Conservation (phyloP, 495 filamentous ascomycete genomes). For the Mytilinidion resinicola region DNA sequence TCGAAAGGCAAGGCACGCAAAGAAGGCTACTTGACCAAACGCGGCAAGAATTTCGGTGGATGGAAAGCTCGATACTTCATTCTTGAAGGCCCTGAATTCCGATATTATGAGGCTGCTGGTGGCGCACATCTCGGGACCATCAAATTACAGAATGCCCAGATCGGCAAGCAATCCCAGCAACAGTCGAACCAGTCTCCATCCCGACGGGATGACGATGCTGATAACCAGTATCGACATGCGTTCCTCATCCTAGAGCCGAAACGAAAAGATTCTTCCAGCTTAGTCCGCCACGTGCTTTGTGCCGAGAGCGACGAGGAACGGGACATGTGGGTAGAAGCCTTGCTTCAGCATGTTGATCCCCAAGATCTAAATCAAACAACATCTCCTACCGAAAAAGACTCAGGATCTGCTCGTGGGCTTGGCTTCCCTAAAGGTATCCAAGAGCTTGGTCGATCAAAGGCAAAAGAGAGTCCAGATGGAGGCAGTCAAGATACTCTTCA, state of each 20-base stretch:
- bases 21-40: slow-evolving; percentile 90
- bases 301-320: slow-evolving; percentile 91
- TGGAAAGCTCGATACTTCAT: slow-evolving; percentile 97
- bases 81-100: slow-evolving; percentile 79
- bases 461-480: slow-evolving; percentile 29
- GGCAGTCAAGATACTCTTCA: slow-evolving; percentile 52
- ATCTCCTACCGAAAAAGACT: slow-evolving; percentile 38
- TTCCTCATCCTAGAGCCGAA: slow-evolving; percentile 94
- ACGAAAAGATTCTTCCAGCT: slow-evolving; percentile 83
- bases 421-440: slow-evolving; percentile 7
- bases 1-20: slow-evolving; percentile 60
- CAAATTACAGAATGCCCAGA: slow-evolving; percentile 83
- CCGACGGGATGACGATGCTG: slow-evolving; percentile 60
- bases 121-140: slow-evolving; percentile 89
- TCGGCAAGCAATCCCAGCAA: slow-evolving; percentile 76
- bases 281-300: slow-evolving; percentile 91
- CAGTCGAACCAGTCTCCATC: slow-evolving; percentile 56
- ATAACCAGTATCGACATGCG: slow-evolving; percentile 94
- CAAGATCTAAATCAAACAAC: slow-evolving; percentile 33
- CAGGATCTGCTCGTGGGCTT: slow-evolving; percentile 23
- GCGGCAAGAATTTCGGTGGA: slow-evolving; percentile 97
- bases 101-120: slow-evolving; percentile 85
- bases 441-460: slow-evolving; percentile 24
- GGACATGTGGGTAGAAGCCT: slow-evolving; percentile 85
- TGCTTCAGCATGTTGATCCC: slow-evolving; percentile 85